Base-by-base conservation (phyloP, 768 basidiomycete genomes). In the Lentinula sp. region DNA sequence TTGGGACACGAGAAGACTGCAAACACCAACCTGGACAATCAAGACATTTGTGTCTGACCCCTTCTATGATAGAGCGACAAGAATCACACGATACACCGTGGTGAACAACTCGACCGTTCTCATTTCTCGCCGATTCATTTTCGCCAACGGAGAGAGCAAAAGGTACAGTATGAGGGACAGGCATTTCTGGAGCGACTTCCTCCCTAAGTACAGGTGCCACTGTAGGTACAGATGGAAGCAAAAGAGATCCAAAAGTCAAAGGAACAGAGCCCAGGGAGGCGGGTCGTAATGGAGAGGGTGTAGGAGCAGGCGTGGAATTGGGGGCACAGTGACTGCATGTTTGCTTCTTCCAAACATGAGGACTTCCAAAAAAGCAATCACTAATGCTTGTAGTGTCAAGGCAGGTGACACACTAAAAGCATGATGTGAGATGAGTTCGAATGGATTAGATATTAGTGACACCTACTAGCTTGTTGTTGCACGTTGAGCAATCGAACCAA, bases 31-130 rank as follows among this genome's bases (percentile, higher is more conserved):
- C 79, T 52, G 79, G 76, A 70, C 91, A 93, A 65, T 91, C 87
- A 20, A 91, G 72, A 67, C 92, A 94, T 71, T 93, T 94, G 71
- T 91, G 86, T 48, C 93, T 79, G 59, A 85, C 69, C 10, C 91
- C 92, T 59, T 80, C 74, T 42, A 93, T 77, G 3, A 72, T 79
- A 20, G 72, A 65, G 5, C 78, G 64, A 71, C 92, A 95, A 15
- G 65, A 66, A 70, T 94, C 88, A 70, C 92, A 95, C 8, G 77
- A 50, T n/a, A 91, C 73, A 33, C 81, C 81, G 36, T 55, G 68
- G 69, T 91, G 89, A 42, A 86, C 70, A n/a, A 77, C 73, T 7
- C 72, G 68, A 66, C 12, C 68, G 63, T 23, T 67, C 56, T 15
- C 61, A 52, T 23, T 46, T 18, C 45, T 60, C 37, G 6, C n/a